A percentile compares a stretch with the other conserved stretches of the same genome.
phyloP scores from a whole-genome alignment of 306 rosid species.

The Begonia fuchsioides region DNA sequence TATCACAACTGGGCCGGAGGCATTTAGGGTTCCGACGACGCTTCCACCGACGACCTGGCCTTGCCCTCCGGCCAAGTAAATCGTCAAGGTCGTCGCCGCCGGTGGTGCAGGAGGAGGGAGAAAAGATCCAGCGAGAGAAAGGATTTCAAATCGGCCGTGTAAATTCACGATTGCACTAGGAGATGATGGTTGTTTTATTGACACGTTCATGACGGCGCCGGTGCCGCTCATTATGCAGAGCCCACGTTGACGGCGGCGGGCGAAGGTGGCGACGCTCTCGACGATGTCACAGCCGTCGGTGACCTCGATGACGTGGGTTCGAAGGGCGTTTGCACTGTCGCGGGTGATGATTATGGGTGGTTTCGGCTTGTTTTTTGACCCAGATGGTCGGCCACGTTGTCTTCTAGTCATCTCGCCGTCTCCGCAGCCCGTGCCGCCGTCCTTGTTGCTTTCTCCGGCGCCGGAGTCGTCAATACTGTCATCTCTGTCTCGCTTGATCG shows the following conservation, averaged over 20 bases:
- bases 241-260: constrained; percentile 1
- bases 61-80: constrained; percentile 2
- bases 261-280: background rate
- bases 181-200: background rate
- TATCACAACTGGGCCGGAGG: background rate
- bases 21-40: background rate
- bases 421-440: background rate
- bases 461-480: background rate
- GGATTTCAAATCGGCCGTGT: constrained; percentile 2
- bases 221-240: background rate
- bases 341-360: constrained; percentile 1
- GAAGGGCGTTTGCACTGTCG: constrained; percentile 2
- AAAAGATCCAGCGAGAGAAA: background rate
- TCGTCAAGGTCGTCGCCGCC: background rate
- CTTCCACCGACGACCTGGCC: constrained; percentile 4
- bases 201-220: constrained; percentile 1
- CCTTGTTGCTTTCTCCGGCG: background rate
- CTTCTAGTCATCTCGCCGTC: background rate
- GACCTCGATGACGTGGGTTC: constrained; percentile 3
- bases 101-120: constrained; percentile 1
- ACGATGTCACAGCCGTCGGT: background rate
- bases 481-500: constrained; percentile 32
- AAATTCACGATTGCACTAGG: background rate
- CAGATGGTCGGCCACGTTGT: background rate
- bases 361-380: constrained; percentile 4